These are phyloP conservation scores for Chytriomyces hyalinus DNA, from an alignment of 192 early-diverging fungal genomes.

Conservation along the genomic window DNA sequence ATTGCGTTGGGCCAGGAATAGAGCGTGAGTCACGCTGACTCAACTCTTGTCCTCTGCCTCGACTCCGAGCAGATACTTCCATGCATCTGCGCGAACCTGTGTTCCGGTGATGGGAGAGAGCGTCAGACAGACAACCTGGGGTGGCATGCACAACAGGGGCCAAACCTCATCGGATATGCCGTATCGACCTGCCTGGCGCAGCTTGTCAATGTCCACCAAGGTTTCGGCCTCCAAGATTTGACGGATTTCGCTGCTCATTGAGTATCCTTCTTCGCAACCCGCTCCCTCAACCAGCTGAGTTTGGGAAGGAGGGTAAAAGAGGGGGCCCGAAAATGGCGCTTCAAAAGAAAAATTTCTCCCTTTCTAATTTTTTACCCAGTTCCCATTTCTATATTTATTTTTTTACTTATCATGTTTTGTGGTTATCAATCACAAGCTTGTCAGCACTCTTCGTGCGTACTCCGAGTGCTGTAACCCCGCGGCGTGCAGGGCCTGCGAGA, in stretches of 20 bases:
- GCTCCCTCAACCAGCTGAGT: too few relatives aligned
- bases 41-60: constrained; percentile 79
- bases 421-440: background rate
- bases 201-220: constrained; percentile 79
- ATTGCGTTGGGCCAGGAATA: background rate
- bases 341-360: constrained; percentile 1
- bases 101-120: background rate
- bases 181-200: constrained; percentile 75
- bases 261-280: background rate
- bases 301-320: background rate
- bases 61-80: constrained; percentile 86
- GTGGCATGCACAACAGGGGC: background rate
- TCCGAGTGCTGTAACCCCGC: constrained; percentile 5
- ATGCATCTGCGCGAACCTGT: constrained; percentile 68
- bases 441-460: constrained; percentile 5
- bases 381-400: background rate
- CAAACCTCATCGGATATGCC: constrained; percentile 79
- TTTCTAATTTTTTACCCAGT: background rate
- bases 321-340: background rate
- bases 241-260: constrained; percentile 19
- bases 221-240: constrained; percentile 73
- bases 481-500: constrained; percentile 23
- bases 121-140: background rate
- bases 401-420: background rate
- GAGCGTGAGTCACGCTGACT: constrained; percentile 23